Evolutionary conservation across 2,329 filamentous ascomycete species (phyloP), one percentile per base, ranked within the genome.

Genomic region (Ophiostoma novo-ulmi): DNA sequence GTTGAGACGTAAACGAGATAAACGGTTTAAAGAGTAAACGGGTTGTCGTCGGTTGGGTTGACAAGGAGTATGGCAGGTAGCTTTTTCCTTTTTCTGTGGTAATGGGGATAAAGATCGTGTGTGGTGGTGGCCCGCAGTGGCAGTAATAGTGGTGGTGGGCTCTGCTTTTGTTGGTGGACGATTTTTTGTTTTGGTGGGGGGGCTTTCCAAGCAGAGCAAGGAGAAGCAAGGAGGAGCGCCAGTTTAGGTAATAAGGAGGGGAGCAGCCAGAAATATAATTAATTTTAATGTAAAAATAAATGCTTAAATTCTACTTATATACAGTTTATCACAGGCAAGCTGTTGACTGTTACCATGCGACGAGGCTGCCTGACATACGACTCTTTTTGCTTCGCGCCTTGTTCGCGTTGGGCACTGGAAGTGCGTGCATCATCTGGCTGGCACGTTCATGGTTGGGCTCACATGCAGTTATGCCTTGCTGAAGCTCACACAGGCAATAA

Each of bases 141-240:
- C n/a, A 39, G 63, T 41, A 39, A 36, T 41, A 36, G 61, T 64
- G 61, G 35, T 31, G 58, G 58, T 64, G 58, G 58, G 58, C 58
- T 61, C 22, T 61, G 22, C 58, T 61, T 5, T 17, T 61, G 22
- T 35, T 64, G 36, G 35, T 67, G 65, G 65, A 48, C 39, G 65
- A 67, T 22, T 67, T 67, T 67, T 67, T 67, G 65, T 67, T 67
- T 31, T 67, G 65, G 65, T 67, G 65, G 65, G 65, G 61, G 52
- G 61, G 31, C 17, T 14, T 31, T 64, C 44, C 44, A 48, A 13
- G 38, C 31, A 31, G 38, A 39, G 38, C 38, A 10, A 39, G 44
- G 17, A 20, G 44, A 2, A 20, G 20, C 7, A 14, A 61, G 22
- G 55, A 63, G 58, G 58, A 63, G 58, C n/a, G n/a, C 61, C 35